Conservation (phyloP, 2,329 filamentous ascomycete species). For the Aaosphaeria pasadenensis region DNA sequence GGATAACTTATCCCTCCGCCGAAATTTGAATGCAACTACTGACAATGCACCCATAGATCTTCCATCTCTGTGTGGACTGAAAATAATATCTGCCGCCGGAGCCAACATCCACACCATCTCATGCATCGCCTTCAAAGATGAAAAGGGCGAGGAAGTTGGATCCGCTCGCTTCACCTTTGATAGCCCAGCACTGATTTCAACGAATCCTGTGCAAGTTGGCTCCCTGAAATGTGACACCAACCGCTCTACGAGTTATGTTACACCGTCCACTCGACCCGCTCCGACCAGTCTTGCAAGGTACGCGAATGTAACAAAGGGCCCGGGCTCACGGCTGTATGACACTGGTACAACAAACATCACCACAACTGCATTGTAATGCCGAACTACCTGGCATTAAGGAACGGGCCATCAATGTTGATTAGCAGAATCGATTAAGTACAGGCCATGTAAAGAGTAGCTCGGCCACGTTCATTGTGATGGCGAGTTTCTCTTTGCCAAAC, state of each 20-base stretch:
- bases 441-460: too few species aligned
- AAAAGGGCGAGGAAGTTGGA: conserved; percentile 13
- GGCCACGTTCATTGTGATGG: too few species aligned
- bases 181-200: conserved; percentile 16
- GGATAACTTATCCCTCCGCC: not conserved
- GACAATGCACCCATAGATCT: conserved; percentile 8
- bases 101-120: conserved; percentile 10
- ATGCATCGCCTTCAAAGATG: conserved; percentile 24
- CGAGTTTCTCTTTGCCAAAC: too few species aligned
- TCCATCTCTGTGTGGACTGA: conserved; percentile 20
- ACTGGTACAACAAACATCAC: not conserved
- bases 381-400: not conserved
- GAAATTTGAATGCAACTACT: not conserved
- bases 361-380: not conserved
- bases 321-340: too few species aligned
- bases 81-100: conserved; percentile 15
- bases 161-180: conserved; percentile 16
- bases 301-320: too few species aligned
- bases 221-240: not conserved
- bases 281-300: not conserved
- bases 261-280: not conserved
- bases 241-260: not conserved
- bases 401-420: not conserved
- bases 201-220: conserved; percentile 17
- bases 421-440: too few species aligned